Percentiles rank a stretch among this genome's conserved stretches.
phyloP scores from a whole-genome alignment of 2,329 filamentous ascomycete species.

The Fusarium graminum region DNA sequence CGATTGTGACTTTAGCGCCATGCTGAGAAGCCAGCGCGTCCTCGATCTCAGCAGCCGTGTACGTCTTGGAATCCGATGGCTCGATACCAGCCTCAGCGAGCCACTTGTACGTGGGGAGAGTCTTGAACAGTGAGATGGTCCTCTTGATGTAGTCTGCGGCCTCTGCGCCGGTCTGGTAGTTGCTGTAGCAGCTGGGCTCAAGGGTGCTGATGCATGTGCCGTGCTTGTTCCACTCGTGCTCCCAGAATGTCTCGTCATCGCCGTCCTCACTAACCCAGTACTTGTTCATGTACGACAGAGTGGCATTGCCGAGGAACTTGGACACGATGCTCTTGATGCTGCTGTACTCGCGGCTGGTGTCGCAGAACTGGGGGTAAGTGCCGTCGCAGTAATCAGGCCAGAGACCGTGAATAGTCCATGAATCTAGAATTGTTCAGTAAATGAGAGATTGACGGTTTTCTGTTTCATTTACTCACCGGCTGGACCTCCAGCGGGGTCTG shows the following conservation, averaged over 20 bases:
- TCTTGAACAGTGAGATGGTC: conserved; percentile 74
- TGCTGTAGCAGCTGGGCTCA: conserved; percentile 73
- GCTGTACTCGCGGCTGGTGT: conserved; percentile 69
- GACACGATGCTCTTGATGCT: conserved; percentile 75
- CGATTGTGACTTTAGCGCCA: conserved; percentile 68
- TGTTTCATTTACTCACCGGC: conserved; percentile 23
- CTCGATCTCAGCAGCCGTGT: conserved; percentile 70
- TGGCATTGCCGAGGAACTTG: conserved; percentile 63
- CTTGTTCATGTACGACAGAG: conserved; percentile 74
- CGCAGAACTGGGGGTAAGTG: conserved; percentile 76
- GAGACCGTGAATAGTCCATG: conserved; percentile 82
- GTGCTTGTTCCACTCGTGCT: conserved; percentile 82
- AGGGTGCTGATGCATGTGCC: conserved; percentile 80
- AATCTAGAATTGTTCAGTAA: conserved; percentile 58
- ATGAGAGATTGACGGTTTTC: fast-evolving
- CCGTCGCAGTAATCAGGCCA: conserved; percentile 78
- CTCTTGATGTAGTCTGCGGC: conserved; percentile 77
- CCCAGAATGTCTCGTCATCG: conserved; percentile 75
- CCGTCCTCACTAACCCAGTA: conserved; percentile 80
- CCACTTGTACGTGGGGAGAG: conserved; percentile 73
- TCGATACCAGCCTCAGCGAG: conserved; percentile 72
- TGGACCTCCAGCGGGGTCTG: conserved; percentile 73
- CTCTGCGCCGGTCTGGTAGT: conserved; percentile 72
- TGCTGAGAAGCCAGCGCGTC: conserved; percentile 66
- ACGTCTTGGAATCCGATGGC: conserved; percentile 67